A percentile compares a stretch with the other conserved stretches of the same genome.
Evolutionary conservation across 768 basidiomycete species (phyloP).

Genomic region (Nidula microcarpa): DNA sequence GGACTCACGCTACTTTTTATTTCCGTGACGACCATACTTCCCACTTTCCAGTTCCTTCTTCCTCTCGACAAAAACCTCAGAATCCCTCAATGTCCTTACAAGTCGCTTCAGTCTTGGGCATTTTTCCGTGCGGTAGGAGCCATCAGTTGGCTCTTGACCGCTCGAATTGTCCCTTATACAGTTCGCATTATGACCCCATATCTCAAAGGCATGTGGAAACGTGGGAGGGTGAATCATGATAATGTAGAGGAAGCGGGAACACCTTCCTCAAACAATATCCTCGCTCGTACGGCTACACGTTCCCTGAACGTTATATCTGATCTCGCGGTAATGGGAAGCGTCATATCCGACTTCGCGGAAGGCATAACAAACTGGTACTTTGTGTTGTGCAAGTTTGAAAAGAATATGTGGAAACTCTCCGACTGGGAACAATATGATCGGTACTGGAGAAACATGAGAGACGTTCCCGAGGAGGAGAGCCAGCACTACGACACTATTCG

Average conservation of each 20-base stretch:
- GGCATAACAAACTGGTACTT: neutral
- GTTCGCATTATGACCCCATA: neutral
- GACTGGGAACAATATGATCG: neutral
- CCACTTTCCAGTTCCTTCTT: constrained; percentile 4
- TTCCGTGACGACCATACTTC: constrained; percentile 1
- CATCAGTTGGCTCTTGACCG: neutral
- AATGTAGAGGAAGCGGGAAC: neutral
- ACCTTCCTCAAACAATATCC: neutral
- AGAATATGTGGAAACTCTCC: neutral
- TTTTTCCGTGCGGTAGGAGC: neutral
- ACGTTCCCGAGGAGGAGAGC: neutral
- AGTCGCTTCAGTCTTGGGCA: constrained; percentile 8
- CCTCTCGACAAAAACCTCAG: neutral
- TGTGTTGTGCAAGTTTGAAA: neutral
- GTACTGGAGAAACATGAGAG: neutral
- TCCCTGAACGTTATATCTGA: no score
- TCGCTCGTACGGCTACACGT: neutral
- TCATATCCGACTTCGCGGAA: neutral
- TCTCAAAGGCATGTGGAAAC: neutral
- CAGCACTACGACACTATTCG: neutral
- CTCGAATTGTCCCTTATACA: neutral
- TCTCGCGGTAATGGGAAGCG: no score
- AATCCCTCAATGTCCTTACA: constrained; percentile 8
- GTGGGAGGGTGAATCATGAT: neutral
- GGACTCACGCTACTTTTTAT: neutral